Percentiles rank a stretch among this genome's conserved stretches.
These are phyloP conservation scores for Lenzites betulinus DNA, from an alignment of 768 basidiomycete species.

Conservation along the genomic window DNA sequence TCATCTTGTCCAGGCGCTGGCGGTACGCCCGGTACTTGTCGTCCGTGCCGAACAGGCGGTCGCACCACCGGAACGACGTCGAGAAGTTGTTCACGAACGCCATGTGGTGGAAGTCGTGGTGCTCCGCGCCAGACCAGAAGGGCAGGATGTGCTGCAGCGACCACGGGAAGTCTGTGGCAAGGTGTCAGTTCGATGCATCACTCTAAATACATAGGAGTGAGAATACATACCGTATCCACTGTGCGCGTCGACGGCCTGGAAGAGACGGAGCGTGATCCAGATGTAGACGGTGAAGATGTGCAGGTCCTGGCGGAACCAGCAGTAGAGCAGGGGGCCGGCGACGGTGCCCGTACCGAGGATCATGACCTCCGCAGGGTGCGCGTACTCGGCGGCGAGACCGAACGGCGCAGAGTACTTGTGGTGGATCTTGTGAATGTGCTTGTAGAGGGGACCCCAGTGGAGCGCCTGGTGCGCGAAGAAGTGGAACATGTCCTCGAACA, in stretches of 20 bases:
- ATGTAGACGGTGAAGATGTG: conserved; percentile 93
- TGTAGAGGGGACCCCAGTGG: conserved; percentile 83
- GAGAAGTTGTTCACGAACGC: conserved; percentile 93
- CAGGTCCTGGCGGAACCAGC: conserved; percentile 70
- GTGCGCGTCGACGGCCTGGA: conserved; percentile 98
- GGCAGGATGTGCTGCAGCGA: conserved; percentile 89
- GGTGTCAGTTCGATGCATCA: not conserved
- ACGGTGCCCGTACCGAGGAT: conserved; percentile 94
- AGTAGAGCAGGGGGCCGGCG: conserved; percentile 84
- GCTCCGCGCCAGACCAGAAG: conserved; percentile 97
- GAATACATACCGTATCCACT: conserved; percentile 80
- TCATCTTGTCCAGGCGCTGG: conserved; percentile 61
- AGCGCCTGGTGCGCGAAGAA: conserved; percentile 89
- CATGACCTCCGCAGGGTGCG: conserved; percentile 95
- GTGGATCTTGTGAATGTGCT: conserved; percentile 94
- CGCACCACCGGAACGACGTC: conserved; percentile 94
- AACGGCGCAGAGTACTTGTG: conserved; percentile 98
- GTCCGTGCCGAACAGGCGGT: conserved; percentile 88
- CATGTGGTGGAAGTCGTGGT: conserved; percentile 99
- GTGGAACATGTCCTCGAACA: conserved; percentile 96
- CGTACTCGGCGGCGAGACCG: conserved; percentile 96
- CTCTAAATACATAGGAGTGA: not conserved
- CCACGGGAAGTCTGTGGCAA: conserved; percentile 87
- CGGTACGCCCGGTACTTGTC: conserved; percentile 85
- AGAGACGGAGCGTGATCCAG: conserved; percentile 92